Conservation (phyloP, 2,329 filamentous ascomycete genomes). For the Paecilomyces formosus region DNA sequence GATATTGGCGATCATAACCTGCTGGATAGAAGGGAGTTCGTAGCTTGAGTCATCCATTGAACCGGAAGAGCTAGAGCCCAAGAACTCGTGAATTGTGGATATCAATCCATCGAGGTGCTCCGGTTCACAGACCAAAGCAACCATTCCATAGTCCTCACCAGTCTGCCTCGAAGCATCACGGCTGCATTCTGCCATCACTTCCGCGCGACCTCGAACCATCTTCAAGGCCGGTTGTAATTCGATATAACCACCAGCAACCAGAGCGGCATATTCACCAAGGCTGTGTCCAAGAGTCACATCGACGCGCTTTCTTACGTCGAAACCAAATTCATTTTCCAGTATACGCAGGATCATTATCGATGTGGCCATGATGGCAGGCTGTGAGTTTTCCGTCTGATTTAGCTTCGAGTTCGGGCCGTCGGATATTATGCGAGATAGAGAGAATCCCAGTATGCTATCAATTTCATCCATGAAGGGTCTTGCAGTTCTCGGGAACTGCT, state of each 20-base stretch:
- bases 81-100: conserved; percentile 68
- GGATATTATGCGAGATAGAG: conserved; percentile 70
- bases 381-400: conserved; percentile 77
- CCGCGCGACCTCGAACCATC: conserved; percentile 69
- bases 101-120: conserved; percentile 64
- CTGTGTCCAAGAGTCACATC: conserved; percentile 86
- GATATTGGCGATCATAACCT: conserved; percentile 86
- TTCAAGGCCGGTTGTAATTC: conserved; percentile 68
- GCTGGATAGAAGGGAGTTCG: conserved; percentile 67
- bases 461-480: conserved; percentile 76
- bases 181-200: conserved; percentile 75
- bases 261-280: conserved; percentile 83
- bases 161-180: conserved; percentile 55
- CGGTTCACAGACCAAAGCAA: conserved; percentile 82
- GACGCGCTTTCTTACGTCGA: conserved; percentile 61
- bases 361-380: conserved; percentile 94
- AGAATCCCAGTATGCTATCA: conserved; percentile 66
- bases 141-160: conserved; percentile 86
- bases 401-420: conserved; percentile 70
- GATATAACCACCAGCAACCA: conserved; percentile 78
- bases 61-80: conserved; percentile 60
- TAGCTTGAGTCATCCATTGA: conserved; percentile 60
- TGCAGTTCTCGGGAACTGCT: conserved; percentile 73
- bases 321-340: conserved; percentile 76
- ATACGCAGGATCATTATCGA: conserved; percentile 84